A percentile compares a stretch with the other conserved stretches of the same genome.
Conservation (phyloP, 2,329 filamentous ascomycete species). For the Byssoonygena ceratinophila region DNA sequence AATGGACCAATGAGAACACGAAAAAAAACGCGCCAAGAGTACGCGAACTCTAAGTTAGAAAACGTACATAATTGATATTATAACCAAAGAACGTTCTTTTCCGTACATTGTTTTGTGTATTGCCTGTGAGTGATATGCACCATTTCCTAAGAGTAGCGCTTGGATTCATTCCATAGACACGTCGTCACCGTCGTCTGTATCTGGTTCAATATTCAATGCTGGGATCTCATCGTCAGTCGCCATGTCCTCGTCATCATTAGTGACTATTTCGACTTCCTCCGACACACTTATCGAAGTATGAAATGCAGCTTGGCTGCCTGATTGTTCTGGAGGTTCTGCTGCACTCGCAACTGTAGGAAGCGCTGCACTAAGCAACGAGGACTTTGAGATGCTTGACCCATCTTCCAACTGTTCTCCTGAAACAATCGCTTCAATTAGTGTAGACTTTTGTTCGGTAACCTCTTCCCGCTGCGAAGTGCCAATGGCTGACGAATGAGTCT, state of each 20-base stretch:
- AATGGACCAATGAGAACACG: too few relatives aligned
- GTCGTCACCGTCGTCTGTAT: conserved; percentile 35
- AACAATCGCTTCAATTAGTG: background rate
- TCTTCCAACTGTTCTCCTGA: background rate
- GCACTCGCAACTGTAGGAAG: background rate
- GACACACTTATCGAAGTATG: background rate
- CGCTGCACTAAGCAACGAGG: background rate
- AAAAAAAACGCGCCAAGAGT: too few relatives aligned
- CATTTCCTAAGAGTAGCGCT: too few relatives aligned
- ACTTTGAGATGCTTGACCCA: background rate
- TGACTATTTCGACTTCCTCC: background rate
- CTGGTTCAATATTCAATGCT: conserved; percentile 38
- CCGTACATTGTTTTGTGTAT: too few relatives aligned
- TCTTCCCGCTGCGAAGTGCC: background rate
- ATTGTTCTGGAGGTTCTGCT: background rate
- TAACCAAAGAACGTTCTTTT: too few relatives aligned
- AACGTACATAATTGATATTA: too few relatives aligned
- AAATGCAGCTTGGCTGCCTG: conserved; percentile 2
- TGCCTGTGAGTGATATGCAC: too few relatives aligned
- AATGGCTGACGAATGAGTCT: background rate
- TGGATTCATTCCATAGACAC: background rate
- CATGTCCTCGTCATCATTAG: conserved; percentile 25
- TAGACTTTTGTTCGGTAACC: background rate
- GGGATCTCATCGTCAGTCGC: conserved; percentile 43
- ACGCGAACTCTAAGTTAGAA: too few relatives aligned